These are phyloP conservation scores for Coniochaeta hoffmannii DNA, from an alignment of 2,329 filamentous ascomycete species.

Conservation along the genomic window DNA sequence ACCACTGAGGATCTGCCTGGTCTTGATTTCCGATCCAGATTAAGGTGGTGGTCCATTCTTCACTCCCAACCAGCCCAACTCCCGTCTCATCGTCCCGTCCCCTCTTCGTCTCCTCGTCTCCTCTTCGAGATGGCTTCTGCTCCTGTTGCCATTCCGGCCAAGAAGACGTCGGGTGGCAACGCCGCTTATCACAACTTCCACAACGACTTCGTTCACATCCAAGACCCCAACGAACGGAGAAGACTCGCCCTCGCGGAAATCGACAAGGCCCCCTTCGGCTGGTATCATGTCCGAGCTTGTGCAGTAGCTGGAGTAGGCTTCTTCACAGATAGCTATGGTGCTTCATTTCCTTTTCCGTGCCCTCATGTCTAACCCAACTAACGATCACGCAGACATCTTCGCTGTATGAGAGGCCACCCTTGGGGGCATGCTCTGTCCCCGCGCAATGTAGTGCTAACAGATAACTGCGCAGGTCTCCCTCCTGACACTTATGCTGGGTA, in stretches of 20 bases:
- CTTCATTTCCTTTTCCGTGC: no score
- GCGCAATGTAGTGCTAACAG: neutral
- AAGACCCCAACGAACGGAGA: conserved; percentile 71
- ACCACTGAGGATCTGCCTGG: neutral
- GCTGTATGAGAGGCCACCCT: conserved; percentile 42
- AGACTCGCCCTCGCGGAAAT: conserved; percentile 74
- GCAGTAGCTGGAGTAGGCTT: conserved; percentile 78
- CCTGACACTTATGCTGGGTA: conserved; percentile 67
- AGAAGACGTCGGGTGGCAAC: conserved; percentile 57
- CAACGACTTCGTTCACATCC: conserved; percentile 37
- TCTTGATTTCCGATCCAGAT: neutral
- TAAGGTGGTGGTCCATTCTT: neutral
- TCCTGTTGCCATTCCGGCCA: conserved; percentile 8
- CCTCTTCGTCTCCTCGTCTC: no score
- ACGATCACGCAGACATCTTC: neutral
- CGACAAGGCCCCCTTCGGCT: conserved; percentile 74
- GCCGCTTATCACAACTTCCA: conserved; percentile 70
- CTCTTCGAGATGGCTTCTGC: conserved; percentile 14
- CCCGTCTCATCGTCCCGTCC: no score
- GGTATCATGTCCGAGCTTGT: conserved; percentile 74
- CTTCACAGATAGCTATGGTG: conserved; percentile 64
- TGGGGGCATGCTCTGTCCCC: neutral
- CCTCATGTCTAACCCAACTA: neutral
- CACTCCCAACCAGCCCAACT: neutral
- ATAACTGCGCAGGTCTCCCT: conserved; percentile 53